phyloP scores from a whole-genome alignment of 1,284 basidiomycete species.

The Ceraceosorus guamensis region DNA sequence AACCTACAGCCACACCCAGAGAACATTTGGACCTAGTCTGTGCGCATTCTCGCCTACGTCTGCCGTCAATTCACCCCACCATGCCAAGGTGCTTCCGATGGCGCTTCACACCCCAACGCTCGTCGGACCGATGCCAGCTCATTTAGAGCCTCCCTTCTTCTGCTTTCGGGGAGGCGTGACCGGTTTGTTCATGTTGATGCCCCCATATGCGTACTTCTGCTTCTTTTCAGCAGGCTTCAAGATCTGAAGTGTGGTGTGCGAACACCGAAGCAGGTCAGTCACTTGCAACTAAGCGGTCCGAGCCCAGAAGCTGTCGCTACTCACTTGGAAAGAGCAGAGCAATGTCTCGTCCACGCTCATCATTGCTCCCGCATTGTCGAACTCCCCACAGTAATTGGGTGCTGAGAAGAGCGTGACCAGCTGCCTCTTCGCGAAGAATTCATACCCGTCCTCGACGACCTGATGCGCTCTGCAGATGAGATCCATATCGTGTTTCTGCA shows the following conservation, averaged over 20 bases:
- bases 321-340: constrained; percentile 92
- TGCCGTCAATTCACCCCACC: no score
- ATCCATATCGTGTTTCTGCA: constrained; percentile 98
- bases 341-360: constrained; percentile 99
- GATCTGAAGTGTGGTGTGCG: constrained; percentile 53
- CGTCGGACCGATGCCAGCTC: no score
- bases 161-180: constrained; percentile 56
- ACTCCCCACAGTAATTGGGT: constrained; percentile 68
- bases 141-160: constrained; percentile 47
- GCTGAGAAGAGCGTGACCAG: constrained; percentile 95
- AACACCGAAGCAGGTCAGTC: neutral
- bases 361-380: constrained; percentile 99
- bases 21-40: no score
- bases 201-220: constrained; percentile 60
- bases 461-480: constrained; percentile 97
- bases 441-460: constrained; percentile 98
- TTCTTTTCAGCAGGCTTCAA: constrained; percentile 99
- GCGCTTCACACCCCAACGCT: no score
- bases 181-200: constrained; percentile 52
- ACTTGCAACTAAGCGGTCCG: neutral
- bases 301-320: neutral
- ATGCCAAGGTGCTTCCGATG: no score
- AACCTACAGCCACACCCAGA: no score
- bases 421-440: constrained; percentile 97
- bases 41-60: no score